These are phyloP conservation scores for Clonostachys chloroleuca DNA, from an alignment of 2,329 filamentous ascomycete species.

Conservation along the genomic window DNA sequence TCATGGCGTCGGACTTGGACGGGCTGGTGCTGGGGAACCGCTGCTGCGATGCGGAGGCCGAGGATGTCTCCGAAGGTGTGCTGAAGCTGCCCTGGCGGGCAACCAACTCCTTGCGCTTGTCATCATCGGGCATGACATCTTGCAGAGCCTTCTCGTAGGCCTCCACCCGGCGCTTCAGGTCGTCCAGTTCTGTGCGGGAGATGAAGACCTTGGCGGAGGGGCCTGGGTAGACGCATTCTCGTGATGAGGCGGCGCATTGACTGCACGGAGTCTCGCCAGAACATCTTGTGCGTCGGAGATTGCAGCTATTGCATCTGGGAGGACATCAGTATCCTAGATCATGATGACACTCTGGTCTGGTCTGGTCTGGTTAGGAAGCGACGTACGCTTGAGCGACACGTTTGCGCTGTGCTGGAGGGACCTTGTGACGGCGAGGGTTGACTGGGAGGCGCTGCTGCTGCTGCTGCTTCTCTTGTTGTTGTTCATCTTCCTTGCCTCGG, in stretches of 20 bases:
- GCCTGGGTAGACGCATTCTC: constrained; percentile 43
- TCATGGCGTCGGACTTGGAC: constrained; percentile 3
- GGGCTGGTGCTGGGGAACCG: constrained; percentile 8
- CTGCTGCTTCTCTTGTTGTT: constrained; percentile 11
- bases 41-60: constrained; percentile 11
- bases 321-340: not conserved
- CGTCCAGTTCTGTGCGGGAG: constrained; percentile 32
- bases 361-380: not conserved
- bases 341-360: not conserved
- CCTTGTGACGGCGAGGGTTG: constrained; percentile 43
- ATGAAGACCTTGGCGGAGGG: constrained; percentile 36
- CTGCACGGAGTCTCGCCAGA: constrained; percentile 42
- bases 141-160: constrained; percentile 32
- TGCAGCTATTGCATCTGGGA: constrained; percentile 47
- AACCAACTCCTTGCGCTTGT: constrained; percentile 24
- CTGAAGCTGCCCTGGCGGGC: constrained; percentile 5
- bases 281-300: constrained; percentile 46
- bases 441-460: constrained; percentile 36
- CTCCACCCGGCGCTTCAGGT: constrained; percentile 29
- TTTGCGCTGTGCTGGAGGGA: constrained; percentile 39
- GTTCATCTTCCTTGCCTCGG: constrained; percentile 12
- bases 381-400: constrained; percentile 45
- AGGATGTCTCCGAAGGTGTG: constrained; percentile 3
- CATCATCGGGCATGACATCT: constrained; percentile 26
- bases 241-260: constrained; percentile 34